Base-by-base conservation (phyloP, 2,329 filamentous ascomycete genomes). In the Alternaria atra region DNA sequence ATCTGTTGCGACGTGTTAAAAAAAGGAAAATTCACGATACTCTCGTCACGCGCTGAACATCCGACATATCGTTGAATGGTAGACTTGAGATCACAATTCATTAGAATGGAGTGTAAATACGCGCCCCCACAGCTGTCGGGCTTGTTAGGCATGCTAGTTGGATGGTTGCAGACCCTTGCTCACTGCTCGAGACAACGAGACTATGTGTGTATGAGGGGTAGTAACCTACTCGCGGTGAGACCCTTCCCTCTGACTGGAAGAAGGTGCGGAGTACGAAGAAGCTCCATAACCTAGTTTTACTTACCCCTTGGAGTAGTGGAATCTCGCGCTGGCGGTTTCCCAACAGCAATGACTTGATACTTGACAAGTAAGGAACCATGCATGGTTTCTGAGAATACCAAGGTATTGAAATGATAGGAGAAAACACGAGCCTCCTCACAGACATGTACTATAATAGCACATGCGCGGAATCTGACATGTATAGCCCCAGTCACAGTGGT, bases 111-210 rank as follows among this genome's bases (percentile, higher is more conserved):
- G 27, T n/a, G 25, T 30, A 25, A 44, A 40, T 43, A 27, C 17
- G 46, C 25, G 32, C 25, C 20, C 50, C 39, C 34, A 40, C 52
- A 39, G 54, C 20, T 20, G n/a, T 44, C 39, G 46, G 61, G 48
- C 52, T 58, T 20, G 40, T 50, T 35, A 56, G 39, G 44, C n/a
- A 60, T 55, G 35, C 52, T 58, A 50, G 39, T 12, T 61, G 58
- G 50, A 62, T 64, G 55, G 61, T 50, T 20, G 44, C 17, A 48
- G 52, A 55, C 54, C 54, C 60, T 63, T 55, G 57, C 40, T 42
- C 46, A 47, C 52, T 46, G 15, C 53, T 44, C 51, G 12, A 60
- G 37, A 50, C 48, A 51, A 25, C 44, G 12, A 61, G 34, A 20
- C 44, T 30, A 25, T 32, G 34, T 54, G 29, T 37, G 3, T 47